Evolutionary conservation across 2,329 filamentous ascomycete species (phyloP).

Genomic region (Xylaria hypoxylon): DNA sequence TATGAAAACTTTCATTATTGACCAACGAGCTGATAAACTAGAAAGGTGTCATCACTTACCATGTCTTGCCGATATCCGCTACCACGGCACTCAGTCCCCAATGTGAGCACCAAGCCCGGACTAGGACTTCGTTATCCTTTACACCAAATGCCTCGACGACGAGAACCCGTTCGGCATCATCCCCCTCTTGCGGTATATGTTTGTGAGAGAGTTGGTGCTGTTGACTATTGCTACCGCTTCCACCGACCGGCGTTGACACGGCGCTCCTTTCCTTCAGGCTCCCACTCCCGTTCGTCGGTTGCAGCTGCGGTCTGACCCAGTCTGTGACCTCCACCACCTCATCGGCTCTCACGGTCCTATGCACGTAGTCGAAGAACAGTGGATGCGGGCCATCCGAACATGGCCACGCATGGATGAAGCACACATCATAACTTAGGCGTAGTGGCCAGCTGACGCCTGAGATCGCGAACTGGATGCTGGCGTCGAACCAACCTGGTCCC

Average conservation of each 20-base stretch:
- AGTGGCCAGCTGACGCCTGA: conserved; percentile 73
- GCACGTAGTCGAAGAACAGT: conserved; percentile 78
- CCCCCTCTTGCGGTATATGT: conserved; percentile 51
- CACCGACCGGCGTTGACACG: conserved; percentile 42
- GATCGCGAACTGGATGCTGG: conserved; percentile 72
- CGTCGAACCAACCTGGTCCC: conserved; percentile 66
- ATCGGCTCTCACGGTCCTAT: conserved; percentile 69
- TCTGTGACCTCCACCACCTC: conserved; percentile 73
- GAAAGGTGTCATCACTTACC: conserved; percentile 57
- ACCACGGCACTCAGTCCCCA: conserved; percentile 79
- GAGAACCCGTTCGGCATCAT: conserved; percentile 73
- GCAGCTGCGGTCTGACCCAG: conserved; percentile 65
- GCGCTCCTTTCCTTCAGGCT: conserved; percentile 41
- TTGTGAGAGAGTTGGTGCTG: conserved; percentile 21
- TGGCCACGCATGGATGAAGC: conserved; percentile 74
- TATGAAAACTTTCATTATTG: conserved; percentile 25
- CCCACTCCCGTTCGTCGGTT: conserved; percentile 31
- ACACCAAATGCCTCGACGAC: conserved; percentile 80
- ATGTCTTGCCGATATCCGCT: conserved; percentile 76
- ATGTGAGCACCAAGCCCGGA: conserved; percentile 80
- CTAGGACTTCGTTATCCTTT: conserved; percentile 80
- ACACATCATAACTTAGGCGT: conserved; percentile 71
- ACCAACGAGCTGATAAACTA: conserved; percentile 4
- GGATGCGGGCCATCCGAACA: conserved; percentile 74
- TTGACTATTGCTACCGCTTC: conserved; percentile 38